Evolutionary conservation across 352 stramenopile species (phyloP), one percentile per base, ranked within the genome.

Genomic region (Globisporangium cederbergense): DNA sequence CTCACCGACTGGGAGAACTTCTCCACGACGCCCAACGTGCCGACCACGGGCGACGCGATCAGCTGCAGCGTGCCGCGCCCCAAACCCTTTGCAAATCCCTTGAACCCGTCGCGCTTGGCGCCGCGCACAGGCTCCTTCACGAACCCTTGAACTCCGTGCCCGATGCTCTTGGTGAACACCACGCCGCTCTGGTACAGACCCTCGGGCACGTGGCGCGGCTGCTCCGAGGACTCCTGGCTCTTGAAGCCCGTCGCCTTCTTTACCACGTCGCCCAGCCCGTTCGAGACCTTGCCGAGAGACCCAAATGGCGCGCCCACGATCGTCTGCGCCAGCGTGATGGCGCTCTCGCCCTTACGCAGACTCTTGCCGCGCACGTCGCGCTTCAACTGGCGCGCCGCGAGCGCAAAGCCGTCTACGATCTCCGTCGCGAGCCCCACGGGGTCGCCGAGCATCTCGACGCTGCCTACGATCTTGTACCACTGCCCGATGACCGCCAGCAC

Each of bases 391-490:
- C 87, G 86, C 22, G 71, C 83, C 11, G 86, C 86, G 13, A 94
- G 54, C 30, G 86, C 84, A 67, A 96, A 94, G 11, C 88, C 88
- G 64, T 96, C 84, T 9, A 91, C 82, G 77, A 95, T 91, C 72
- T 96, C 88, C 0, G 82, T 92, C 9, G 87, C 81, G 16, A 96
- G 79, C 0, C 88, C 88, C 34, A 96, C 78, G 7, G 88, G 88
- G 64, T 96, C 88, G 16, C 88, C 88, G 13, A 96, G 68, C 64
- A 96, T 70, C 66, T 96, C 88, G 2, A 96, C 82, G 63, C 83
- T 93, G 40, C 88, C 88, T 22, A 96, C 88, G 30, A 96, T 91
- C 65, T 93, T 95, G 72, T 96, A 96, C 88, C 88, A 96, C 65
- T 96, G 88, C 0, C 84, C 75, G 28, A 96, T 66, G 9, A 94